Evolutionary conservation across 2,329 filamentous ascomycete genomes (phyloP).

Genomic region (Ophiocordyceps australis): DNA sequence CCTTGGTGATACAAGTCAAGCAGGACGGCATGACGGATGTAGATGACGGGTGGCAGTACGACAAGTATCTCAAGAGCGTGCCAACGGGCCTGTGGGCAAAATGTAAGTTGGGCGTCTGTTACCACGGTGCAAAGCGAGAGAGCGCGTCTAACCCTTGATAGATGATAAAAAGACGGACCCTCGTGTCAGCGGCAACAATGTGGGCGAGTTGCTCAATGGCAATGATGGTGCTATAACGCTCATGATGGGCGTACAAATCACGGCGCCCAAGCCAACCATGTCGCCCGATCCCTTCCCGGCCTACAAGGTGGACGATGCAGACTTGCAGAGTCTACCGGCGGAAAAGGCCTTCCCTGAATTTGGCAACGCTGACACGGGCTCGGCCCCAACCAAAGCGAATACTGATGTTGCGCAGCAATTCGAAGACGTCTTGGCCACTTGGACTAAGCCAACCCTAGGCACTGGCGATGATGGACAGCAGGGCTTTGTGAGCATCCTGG

Average conservation of each 20-base stretch:
- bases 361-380: background rate
- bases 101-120: constrained; percentile 1
- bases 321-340: background rate
- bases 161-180: constrained; percentile 1
- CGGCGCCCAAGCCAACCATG: background rate
- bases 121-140: background rate
- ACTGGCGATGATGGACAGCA: background rate
- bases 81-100: constrained; percentile 1
- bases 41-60: constrained; percentile 1
- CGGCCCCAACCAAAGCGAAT: background rate
- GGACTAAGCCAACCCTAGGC: background rate
- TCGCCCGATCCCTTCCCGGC: constrained; percentile 1
- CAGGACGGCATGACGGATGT: constrained; percentile 1
- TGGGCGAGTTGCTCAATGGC: constrained; percentile 1
- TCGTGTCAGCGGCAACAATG: constrained; percentile 1
- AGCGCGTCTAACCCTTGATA: background rate
- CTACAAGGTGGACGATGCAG: constrained; percentile 1
- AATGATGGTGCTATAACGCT: background rate
- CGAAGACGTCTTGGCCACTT: background rate
- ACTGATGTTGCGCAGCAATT: background rate
- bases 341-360: background rate
- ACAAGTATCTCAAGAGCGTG: constrained; percentile 1
- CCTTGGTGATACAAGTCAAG: background rate
- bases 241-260: constrained; percentile 2
- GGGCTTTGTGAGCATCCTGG: background rate